These are phyloP conservation scores for Erysimum pusillum DNA, from an alignment of 441 rosid species.

Conservation along the genomic window DNA sequence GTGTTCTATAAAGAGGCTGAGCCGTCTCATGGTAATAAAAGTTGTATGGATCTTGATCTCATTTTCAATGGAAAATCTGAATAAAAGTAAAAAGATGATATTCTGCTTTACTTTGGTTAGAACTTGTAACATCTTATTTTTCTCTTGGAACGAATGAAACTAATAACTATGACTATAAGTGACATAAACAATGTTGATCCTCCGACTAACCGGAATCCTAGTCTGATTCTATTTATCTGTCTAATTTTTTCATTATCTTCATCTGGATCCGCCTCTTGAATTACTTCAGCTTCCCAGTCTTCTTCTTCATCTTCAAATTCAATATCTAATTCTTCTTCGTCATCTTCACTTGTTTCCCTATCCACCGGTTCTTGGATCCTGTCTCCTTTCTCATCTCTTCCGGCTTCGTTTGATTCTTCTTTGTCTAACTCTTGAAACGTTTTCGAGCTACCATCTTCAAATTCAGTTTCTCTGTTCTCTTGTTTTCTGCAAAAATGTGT, in stretches of 20 bases:
- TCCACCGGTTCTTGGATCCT: slow-evolving; percentile 26
- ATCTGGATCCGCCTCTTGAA: slow-evolving; percentile 35
- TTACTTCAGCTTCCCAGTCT: slow-evolving; percentile 46
- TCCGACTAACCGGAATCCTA: slow-evolving; percentile 53
- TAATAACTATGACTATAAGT: slow-evolving; percentile 64
- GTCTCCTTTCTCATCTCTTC: slow-evolving; percentile 19
- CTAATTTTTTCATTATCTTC: slow-evolving; percentile 31
- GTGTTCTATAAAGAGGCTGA: neutral
- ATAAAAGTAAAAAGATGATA: neutral
- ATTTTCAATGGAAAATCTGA: neutral
- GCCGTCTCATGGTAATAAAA: neutral
- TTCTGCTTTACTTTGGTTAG: slow-evolving; percentile 22
- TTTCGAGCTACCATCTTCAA: slow-evolving; percentile 21
- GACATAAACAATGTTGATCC: slow-evolving; percentile 75
- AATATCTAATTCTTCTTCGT: slow-evolving; percentile 43
- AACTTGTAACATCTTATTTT: slow-evolving; percentile 45
- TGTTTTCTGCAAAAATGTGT: slow-evolving; percentile 20
- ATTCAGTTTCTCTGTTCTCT: slow-evolving; percentile 14
- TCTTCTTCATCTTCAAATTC: slow-evolving; percentile 47
- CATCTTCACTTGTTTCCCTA: slow-evolving; percentile 37
- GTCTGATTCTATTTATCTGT: slow-evolving; percentile 31
- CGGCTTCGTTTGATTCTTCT: slow-evolving; percentile 2
- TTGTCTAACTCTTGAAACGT: slow-evolving; percentile 33
- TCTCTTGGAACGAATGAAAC: slow-evolving; percentile 64
- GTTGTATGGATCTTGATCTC: slow-evolving; percentile 17